Percentiles rank a stretch among this genome's conserved stretches.
Conservation (phyloP, 2,329 filamentous ascomycete genomes). For the Pleurostoma richardsiae region DNA sequence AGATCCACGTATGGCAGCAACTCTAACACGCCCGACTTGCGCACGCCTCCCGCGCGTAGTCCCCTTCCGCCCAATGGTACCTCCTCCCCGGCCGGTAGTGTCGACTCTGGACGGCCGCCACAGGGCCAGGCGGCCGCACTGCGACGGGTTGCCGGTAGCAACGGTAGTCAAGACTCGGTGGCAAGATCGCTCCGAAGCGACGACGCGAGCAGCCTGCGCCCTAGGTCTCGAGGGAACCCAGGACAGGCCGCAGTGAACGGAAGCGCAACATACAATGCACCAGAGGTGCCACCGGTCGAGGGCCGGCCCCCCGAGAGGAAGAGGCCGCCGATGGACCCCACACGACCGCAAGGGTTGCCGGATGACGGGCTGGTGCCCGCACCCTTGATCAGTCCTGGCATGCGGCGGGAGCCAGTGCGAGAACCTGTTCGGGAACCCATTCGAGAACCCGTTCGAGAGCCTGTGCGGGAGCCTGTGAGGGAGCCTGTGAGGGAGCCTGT, state of each 20-base stretch:
- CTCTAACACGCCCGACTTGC: constrained; percentile 14
- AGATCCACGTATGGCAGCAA: constrained; percentile 16
- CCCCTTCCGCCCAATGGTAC: constrained; percentile 21
- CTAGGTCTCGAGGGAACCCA: constrained; percentile 37
- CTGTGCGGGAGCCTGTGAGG: not conserved
- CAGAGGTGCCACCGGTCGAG: constrained; percentile 22
- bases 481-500: constrained; percentile 4
- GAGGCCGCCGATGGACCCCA: constrained; percentile 61
- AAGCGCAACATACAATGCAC: constrained; percentile 14
- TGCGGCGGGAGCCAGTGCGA: constrained; percentile 34
- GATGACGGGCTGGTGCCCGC: constrained; percentile 54
- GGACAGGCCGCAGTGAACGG: constrained; percentile 27
- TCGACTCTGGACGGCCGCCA: constrained; percentile 40
- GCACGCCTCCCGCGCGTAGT: constrained; percentile 19
- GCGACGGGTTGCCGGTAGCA: constrained; percentile 41
- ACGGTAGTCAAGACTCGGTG: constrained; percentile 55
- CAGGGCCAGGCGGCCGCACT: constrained; percentile 35
- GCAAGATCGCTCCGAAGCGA: constrained; percentile 47
- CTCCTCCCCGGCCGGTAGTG: constrained; percentile 45
- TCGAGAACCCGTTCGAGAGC: constrained; percentile 2
- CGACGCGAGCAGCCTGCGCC: constrained; percentile 43
- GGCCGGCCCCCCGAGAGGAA: constrained; percentile 56
- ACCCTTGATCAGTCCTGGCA: constrained; percentile 47
- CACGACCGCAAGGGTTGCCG: constrained; percentile 38
- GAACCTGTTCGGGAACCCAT: not conserved